Conservation (phyloP, 176 grass and related monocot species). For the Zea luxurians region DNA sequence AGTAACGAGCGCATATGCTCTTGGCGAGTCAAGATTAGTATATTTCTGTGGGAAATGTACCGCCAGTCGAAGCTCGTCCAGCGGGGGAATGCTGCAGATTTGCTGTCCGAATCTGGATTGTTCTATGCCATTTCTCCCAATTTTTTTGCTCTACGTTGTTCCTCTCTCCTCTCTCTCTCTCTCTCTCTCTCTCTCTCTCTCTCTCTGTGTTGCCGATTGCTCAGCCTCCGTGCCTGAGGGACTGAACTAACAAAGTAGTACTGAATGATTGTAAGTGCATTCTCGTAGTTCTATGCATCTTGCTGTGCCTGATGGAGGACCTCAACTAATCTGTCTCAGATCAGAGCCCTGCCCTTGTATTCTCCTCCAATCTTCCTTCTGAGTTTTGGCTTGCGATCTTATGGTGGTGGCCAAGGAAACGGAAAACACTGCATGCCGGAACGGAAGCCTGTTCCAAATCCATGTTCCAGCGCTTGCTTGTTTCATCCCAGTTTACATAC, state of each 20-base stretch:
- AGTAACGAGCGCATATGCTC: background rate
- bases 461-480: slow-evolving; percentile 30
- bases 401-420: too few relatives aligned
- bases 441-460: background rate
- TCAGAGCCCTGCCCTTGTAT: background rate
- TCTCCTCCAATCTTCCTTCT: background rate
- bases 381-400: slow-evolving; percentile 19
- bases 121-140: background rate
- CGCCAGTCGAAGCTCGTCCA: background rate
- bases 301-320: background rate
- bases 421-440: too few relatives aligned
- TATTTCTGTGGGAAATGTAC: background rate
- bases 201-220: background rate
- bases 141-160: too few relatives aligned
- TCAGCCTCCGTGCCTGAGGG: background rate
- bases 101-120: slow-evolving; percentile 18
- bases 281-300: background rate
- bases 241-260: background rate
- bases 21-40: background rate
- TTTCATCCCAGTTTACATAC: background rate
- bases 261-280: background rate
- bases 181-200: background rate
- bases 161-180: background rate
- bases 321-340: background rate
- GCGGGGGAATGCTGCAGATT: slow-evolving; percentile 12